Evolutionary conservation across 805 yeast genomes (phyloP).

Genomic region (Pichia heedii): DNA sequence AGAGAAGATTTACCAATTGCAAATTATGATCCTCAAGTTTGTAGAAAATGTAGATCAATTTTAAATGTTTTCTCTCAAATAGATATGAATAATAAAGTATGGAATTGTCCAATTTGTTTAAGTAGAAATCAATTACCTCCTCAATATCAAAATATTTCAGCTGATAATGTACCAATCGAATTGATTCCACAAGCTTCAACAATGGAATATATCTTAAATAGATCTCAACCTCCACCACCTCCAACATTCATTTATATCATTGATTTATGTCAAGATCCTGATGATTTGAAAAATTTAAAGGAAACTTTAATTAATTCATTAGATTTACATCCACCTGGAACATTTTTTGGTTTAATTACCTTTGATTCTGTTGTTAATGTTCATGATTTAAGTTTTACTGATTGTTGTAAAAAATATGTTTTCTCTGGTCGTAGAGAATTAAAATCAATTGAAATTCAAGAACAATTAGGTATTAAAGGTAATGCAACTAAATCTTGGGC

Average conservation of each 20-base stretch:
- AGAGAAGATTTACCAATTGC: constrained; percentile 71
- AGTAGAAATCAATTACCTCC: constrained; percentile 73
- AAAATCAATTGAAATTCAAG: constrained; percentile 29
- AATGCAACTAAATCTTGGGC: constrained; percentile 30
- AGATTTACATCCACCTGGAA: constrained; percentile 79
- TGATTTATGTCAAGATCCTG: constrained; percentile 85
- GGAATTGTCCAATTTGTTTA: constrained; percentile 83
- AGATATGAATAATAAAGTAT: constrained; percentile 63
- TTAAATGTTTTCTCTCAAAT: constrained; percentile 81
- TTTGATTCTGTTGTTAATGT: constrained; percentile 87
- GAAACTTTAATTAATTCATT: constrained; percentile 71
- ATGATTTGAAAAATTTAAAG: constrained; percentile 74
- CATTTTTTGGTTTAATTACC: constrained; percentile 80
- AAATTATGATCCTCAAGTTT: constrained; percentile 76
- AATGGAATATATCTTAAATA: constrained; percentile 73
- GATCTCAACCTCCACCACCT: constrained; percentile 55
- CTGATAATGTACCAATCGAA: constrained; percentile 75
- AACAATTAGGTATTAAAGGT: constrained; percentile 29
- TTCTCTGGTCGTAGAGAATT: constrained; percentile 89
- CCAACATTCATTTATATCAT: constrained; percentile 82
- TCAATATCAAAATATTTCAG: constrained; percentile 68
- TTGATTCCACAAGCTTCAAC: constrained; percentile 61
- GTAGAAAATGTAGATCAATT: constrained; percentile 78
- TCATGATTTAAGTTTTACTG: constrained; percentile 61
- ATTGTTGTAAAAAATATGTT: constrained; percentile 65